Evolutionary conservation across 2,329 filamentous ascomycete species (phyloP).

Genomic region (Colletotrichum brevisporum): DNA sequence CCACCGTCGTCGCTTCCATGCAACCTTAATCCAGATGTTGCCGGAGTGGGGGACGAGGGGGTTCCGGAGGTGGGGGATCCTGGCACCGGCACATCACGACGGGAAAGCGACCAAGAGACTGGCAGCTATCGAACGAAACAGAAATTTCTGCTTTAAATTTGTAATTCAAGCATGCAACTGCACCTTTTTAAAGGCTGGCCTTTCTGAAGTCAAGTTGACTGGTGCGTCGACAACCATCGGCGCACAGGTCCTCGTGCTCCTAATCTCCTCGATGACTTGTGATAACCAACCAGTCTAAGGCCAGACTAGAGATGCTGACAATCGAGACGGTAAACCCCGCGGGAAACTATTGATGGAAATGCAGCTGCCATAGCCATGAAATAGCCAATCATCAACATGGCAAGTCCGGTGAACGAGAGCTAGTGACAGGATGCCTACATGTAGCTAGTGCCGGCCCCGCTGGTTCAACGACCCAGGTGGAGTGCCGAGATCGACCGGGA

Average conservation of each 20-base stretch:
- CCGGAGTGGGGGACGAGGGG: conserved; percentile 38
- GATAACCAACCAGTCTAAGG: not conserved
- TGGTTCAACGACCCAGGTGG: not conserved
- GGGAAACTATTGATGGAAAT: not conserved
- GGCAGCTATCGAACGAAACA: not conserved
- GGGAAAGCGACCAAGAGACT: not conserved
- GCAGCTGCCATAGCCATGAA: not conserved
- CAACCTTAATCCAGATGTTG: conserved; percentile 16
- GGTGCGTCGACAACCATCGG: no score
- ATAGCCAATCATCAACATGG: not conserved
- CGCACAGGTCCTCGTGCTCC: no score
- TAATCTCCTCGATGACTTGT: no score
- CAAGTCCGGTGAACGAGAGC: not conserved
- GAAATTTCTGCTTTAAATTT: not conserved
- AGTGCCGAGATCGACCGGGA: conserved; percentile 20
- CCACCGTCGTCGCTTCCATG: conserved; percentile 22
- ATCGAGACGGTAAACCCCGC: not conserved
- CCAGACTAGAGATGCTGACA: not conserved
- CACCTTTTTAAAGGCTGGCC: not conserved
- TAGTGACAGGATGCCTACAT: not conserved
- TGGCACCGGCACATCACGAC: conserved; percentile 4
- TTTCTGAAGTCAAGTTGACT: no score
- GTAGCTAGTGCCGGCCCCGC: conserved; percentile 27
- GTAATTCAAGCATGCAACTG: no score
- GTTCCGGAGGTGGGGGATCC: conserved; percentile 24